Base-by-base conservation (phyloP, 179 eudicot species). In the Pouteria campechiana region DNA sequence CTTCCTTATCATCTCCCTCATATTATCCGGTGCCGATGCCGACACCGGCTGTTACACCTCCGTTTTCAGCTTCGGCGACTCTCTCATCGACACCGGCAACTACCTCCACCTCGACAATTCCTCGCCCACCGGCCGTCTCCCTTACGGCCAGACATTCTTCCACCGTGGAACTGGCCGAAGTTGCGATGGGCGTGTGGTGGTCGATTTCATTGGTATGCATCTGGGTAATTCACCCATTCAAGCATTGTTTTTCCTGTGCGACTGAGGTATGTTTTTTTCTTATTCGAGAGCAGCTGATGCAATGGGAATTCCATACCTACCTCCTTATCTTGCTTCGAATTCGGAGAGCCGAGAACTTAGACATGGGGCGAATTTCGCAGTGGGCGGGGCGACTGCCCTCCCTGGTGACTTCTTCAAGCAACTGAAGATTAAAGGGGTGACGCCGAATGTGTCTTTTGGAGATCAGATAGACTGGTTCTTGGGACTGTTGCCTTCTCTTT, bases 291-390 rank as follows among this genome's bases (percentile, higher is more conserved):
- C 12, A 7, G 28, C 9, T 7, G 3, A 0, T 33, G 19, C 7
- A n/a, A 2, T 8, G 11, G 10, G 2, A 3, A 20, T 10, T 18
- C 4, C 20, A 17, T 2, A 18, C 5, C 13, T 30, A 31, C 11
- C 13, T 45, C n/a, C 4, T 28, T 22, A 2, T 20, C 3, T 37
- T 39, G 15, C 30, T 42, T 55, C 65, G 44, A 69, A 73, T 32
- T 40, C 75, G 1, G 57, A 64, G 6, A 37, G 46, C 4, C 69
- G 72, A 13, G 54, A 73, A 46, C 63, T 73, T 30, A 57, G 50
- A 3, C 53, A 47, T 17, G 75, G 72, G 3, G 75, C 58, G 17
- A 73, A 69, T 57, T 73, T 73, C 22, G 79, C 72, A 1, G 69
- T 69, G 17, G 17, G 34, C 17, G 79, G 72, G 11, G 63, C 72